Base-by-base conservation (phyloP, 495 filamentous ascomycete species). In the Aspergillus leporis region DNA sequence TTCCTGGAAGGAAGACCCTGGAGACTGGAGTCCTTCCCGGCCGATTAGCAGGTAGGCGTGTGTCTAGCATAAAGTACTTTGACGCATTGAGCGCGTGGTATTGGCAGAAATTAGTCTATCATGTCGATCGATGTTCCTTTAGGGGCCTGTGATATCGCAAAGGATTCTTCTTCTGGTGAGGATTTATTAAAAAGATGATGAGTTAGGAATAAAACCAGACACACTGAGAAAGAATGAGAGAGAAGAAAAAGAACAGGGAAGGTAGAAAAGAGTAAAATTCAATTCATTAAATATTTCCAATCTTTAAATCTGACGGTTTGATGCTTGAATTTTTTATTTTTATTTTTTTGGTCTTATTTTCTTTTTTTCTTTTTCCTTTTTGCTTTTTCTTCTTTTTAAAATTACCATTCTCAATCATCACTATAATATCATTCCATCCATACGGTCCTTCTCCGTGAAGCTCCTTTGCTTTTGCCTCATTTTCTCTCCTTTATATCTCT, bases 1-100 rank as follows among this genome's bases (percentile, higher is more conserved):
- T 66, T 59, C 59, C 56, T 65, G 63, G 53, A 41, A 41, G 59
- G 56, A 60, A 65, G 71, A 70, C 69, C 64, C 69, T 70, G 69
- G 64, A 51, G 49, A 34, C 8, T 30, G 49, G 49, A 51, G 38
- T 41, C 38, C 38, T 12, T 41, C 16, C 38, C 38, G 38, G 38
- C 38, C 9, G 34, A 36, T 36, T 36, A 36, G 9, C 13, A 12
- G 13, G 34, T 14, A 36, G 34, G 9, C 16, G 10, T 41, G 38
- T 41, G 38, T 41, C 38, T n/a, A 41, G 38, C 9, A 41, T 41
- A 41, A 41, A 41, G 38, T 41, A 41, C 14, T 41, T 3, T n/a
- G 38, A 41, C 38, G 38, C 38, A 41, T n/a, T 41, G 38, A 16
- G 38, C 38, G 38, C 38, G 38, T 41, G 38, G 38, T 14, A 41